A percentile compares a stretch with the other conserved stretches of the same genome.
These are phyloP conservation scores for Cicer chorassanicum DNA, from an alignment of 306 rosid species.

Conservation along the genomic window DNA sequence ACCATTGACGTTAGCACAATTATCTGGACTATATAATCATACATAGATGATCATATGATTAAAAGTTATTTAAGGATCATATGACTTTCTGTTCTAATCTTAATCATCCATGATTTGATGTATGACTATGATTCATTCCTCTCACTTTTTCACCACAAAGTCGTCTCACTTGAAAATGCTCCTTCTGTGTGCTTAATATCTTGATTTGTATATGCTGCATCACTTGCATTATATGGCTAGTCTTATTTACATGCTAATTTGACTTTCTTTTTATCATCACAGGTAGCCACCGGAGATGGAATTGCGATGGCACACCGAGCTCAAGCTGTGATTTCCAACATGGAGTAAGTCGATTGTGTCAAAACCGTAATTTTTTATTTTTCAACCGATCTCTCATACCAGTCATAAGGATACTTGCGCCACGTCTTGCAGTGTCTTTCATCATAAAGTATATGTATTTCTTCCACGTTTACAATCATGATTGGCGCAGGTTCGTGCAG, in stretches of 20 bases:
- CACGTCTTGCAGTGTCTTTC: slow-evolving; percentile 1
- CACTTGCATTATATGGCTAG: not conserved
- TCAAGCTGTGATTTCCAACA: slow-evolving; percentile 92
- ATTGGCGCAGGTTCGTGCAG: slow-evolving; percentile 78
- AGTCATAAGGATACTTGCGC: not conserved
- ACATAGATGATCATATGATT: too few species aligned
- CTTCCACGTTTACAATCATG: not conserved
- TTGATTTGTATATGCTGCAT: slow-evolving; percentile 18
- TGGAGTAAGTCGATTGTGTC: slow-evolving; percentile 75
- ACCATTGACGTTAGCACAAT: not conserved
- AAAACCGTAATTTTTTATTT: slow-evolving; percentile 26
- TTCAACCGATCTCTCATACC: slow-evolving; percentile 26
- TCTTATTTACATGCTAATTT: slow-evolving; percentile 33
- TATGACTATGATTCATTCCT: too few species aligned
- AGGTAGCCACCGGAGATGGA: slow-evolving; percentile 99
- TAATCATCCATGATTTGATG: too few species aligned
- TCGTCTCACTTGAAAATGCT: too few species aligned
- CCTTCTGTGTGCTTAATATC: not conserved
- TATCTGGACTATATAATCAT: too few species aligned
- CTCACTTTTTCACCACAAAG: too few species aligned
- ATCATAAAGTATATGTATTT: slow-evolving; percentile 24
- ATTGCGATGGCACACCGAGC: slow-evolving; percentile 98
- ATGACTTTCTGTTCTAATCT: too few species aligned
- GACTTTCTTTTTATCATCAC: slow-evolving; percentile 33
- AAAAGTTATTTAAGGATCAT: too few species aligned